Evolutionary conservation across 2,329 filamentous ascomycete species (phyloP).

Genomic region (Fusarium paranaense): DNA sequence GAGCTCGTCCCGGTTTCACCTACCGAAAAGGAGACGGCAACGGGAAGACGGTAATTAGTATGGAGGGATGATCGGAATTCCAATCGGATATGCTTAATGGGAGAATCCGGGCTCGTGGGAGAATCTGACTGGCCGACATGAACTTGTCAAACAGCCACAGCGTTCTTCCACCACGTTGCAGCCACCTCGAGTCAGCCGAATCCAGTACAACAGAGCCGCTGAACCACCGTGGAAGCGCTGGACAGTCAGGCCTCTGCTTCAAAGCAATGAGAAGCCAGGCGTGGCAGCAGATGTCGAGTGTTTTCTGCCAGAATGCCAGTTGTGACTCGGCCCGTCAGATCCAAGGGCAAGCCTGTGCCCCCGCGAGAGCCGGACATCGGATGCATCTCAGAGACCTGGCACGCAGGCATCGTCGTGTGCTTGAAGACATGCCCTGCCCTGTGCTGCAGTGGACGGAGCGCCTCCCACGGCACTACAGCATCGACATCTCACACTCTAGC

Average conservation of each 20-base stretch:
- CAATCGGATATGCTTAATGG: slow-evolving; percentile 35
- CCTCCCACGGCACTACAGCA: slow-evolving; percentile 27
- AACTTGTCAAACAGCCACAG: slow-evolving; percentile 33
- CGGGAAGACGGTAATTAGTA: slow-evolving; percentile 32
- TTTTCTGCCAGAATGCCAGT: slow-evolving; percentile 14
- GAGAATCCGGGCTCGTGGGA: slow-evolving; percentile 34
- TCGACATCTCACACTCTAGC: slow-evolving; percentile 36
- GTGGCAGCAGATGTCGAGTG: slow-evolving; percentile 11
- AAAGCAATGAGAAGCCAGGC: neutral
- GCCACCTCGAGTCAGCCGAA: slow-evolving; percentile 17
- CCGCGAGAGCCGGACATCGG: slow-evolving; percentile 41
- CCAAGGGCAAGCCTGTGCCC: slow-evolving; percentile 25
- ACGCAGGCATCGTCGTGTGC: slow-evolving; percentile 34
- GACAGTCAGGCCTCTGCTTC: neutral
- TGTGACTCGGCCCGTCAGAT: slow-evolving; percentile 21
- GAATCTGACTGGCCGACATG: slow-evolving; percentile 36
- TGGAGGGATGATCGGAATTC: slow-evolving; percentile 37
- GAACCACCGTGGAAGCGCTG: neutral
- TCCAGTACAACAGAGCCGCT: slow-evolving; percentile 10
- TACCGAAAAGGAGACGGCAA: slow-evolving; percentile 16
- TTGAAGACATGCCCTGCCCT: slow-evolving; percentile 20
- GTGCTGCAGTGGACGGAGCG: slow-evolving; percentile 18
- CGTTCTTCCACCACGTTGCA: slow-evolving; percentile 26
- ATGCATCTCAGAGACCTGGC: slow-evolving; percentile 33
- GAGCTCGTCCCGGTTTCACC: slow-evolving; percentile 28